Conservation (phyloP, 176 grass and related monocot species). For the Aegilops tauschii region DNA sequence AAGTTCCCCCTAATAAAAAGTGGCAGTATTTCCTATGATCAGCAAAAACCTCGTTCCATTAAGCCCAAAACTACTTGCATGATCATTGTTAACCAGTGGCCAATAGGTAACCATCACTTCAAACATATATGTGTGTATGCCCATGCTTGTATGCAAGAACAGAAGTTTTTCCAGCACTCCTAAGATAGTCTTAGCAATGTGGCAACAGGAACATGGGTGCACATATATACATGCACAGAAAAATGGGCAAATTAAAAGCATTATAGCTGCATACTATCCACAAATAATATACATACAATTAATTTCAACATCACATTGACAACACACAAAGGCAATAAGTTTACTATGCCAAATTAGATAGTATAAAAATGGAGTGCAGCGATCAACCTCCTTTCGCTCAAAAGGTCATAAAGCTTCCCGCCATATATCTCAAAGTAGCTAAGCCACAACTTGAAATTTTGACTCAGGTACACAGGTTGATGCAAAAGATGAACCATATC, state of each 20-base stretch:
- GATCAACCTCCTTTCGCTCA: slow-evolving; percentile 87
- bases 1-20: background rate
- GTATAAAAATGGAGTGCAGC: background rate
- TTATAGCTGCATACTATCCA: background rate
- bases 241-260: background rate
- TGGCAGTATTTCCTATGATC: background rate
- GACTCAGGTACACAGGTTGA: slow-evolving; percentile 73
- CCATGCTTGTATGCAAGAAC: background rate
- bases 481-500: slow-evolving; percentile 81
- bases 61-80: background rate
- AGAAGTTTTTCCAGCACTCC: background rate
- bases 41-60: background rate
- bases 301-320: background rate
- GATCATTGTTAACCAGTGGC: background rate
- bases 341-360: slow-evolving; percentile 10
- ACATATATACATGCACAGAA: background rate
- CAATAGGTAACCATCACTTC: background rate
- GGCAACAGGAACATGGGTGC: background rate
- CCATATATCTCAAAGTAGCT: slow-evolving; percentile 99
- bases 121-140: background rate
- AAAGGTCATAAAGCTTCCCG: slow-evolving; percentile 98
- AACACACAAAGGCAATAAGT: background rate
- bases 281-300: background rate
- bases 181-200: slow-evolving; percentile 2
- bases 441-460: slow-evolving; percentile 99